These are phyloP conservation scores for Prunus kanzakura DNA, from an alignment of 306 rosid genomes.

Conservation along the genomic window DNA sequence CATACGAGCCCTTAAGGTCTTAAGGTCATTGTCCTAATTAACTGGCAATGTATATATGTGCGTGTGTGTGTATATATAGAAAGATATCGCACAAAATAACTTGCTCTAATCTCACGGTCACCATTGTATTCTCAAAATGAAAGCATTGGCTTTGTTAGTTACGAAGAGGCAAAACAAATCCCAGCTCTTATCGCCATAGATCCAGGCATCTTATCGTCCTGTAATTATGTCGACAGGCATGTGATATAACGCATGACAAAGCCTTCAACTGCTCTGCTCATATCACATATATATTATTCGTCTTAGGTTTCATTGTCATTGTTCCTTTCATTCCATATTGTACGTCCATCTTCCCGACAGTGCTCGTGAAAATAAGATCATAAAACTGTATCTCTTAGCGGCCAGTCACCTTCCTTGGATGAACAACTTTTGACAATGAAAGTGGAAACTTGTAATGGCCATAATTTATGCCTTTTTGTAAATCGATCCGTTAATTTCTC, in stretches of 20 bases:
- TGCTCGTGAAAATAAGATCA: background rate
- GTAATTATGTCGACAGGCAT: background rate
- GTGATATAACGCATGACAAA: background rate
- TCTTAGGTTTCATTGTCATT: conserved; percentile 23
- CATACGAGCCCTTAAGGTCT: too few relatives aligned
- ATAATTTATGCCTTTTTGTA: background rate
- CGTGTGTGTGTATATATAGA: too few relatives aligned
- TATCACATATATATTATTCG: background rate
- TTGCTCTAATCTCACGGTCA: background rate
- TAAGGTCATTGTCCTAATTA: background rate
- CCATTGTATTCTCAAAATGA: background rate
- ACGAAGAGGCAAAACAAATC: background rate
- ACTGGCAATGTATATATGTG: background rate
- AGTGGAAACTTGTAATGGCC: background rate
- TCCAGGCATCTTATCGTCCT: background rate
- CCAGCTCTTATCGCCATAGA: background rate
- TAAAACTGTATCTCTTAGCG: background rate
- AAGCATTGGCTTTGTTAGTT: background rate
- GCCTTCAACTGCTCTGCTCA: background rate
- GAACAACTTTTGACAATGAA: background rate
- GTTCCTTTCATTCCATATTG: conserved; percentile 15
- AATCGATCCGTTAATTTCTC: background rate
- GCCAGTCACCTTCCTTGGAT: background rate
- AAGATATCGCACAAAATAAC: background rate
- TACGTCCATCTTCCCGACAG: conserved; percentile 6